Conservation (phyloP, 2,329 filamentous ascomycete genomes). For the Colletotrichum caudatum region DNA sequence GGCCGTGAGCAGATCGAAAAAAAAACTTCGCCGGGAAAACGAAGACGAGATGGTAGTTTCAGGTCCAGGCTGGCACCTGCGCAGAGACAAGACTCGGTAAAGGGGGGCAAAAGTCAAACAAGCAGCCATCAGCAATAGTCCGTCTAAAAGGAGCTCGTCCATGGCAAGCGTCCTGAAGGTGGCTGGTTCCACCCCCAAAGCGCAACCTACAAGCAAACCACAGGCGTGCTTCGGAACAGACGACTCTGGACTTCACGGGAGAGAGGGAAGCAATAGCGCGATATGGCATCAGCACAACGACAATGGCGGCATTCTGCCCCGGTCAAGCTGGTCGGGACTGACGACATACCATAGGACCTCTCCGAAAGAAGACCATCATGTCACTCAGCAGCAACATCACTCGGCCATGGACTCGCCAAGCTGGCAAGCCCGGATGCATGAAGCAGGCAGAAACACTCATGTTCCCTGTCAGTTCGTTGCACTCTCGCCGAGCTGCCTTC, state of each 20-base stretch:
- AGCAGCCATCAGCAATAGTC: conserved; percentile 31
- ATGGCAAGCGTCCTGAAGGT: conserved; percentile 36
- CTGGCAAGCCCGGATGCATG: conserved; percentile 40
- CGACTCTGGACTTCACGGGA: conserved; percentile 29
- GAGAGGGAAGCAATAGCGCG: conserved; percentile 30
- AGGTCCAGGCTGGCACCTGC: conserved; percentile 37
- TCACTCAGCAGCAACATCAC: conserved; percentile 23
- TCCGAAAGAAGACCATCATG: background rate
- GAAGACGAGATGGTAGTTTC: conserved; percentile 37
- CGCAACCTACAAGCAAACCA: conserved; percentile 28
- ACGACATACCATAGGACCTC: background rate
- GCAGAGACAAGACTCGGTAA: conserved; percentile 33
- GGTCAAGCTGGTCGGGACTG: conserved; percentile 26
- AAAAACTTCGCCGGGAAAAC: conserved; percentile 3
- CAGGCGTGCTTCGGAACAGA: conserved; percentile 34
- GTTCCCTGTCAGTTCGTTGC: conserved; percentile 31
- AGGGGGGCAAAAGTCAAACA: conserved; percentile 14
- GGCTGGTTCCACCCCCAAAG: conserved; percentile 36
- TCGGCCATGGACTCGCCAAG: conserved; percentile 33
- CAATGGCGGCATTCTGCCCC: conserved; percentile 36
- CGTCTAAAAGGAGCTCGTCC: conserved; percentile 27
- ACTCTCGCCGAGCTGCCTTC: conserved; percentile 30
- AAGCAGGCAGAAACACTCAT: conserved; percentile 40
- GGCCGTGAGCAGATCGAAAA: conserved; percentile 38
- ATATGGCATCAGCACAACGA: conserved; percentile 39